Evolutionary conservation across 2,329 filamentous ascomycete species (phyloP), one percentile per base, ranked within the genome.

Genomic region (Cladosporium phlei): DNA sequence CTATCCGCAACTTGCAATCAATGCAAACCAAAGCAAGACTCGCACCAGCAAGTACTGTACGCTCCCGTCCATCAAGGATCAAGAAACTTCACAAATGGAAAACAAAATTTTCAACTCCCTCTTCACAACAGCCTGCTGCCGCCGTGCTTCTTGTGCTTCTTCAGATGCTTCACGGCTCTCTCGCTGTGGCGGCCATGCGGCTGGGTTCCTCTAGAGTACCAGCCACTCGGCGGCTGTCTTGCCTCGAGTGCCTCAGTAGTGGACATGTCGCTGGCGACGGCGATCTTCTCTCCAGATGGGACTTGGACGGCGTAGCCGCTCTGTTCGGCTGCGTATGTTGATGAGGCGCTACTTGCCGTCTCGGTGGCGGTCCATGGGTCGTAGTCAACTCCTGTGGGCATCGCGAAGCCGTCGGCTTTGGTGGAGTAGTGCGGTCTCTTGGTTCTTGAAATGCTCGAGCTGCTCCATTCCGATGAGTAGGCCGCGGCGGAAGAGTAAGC

Each of bases 111-210:
- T 9, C 22, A n/a, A n/a, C 8, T 16, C 16, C 21, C n/a, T n/a
- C 24, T 17, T 28, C 24, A 27, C 20, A n/a, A 28, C 11, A 39
- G 34, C 32, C 43, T 43, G 34, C 40, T 22, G n/a, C 43, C 38
- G 21, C 38, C 49, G 42, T 57, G 56, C 24, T 55, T 55, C 57
- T 54, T 59, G 38, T 60, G 57, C 43, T 46, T 16, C 37, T 48
- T 43, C 52, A 60, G 45, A 49, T 60, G 56, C 30, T 50, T 55
- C 37, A 52, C 51, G 16, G 37, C 38, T 44, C 49, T 45, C 55
- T 39, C 62, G 17, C 19, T 25, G 8, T 25, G n/a, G 6, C 25
- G 25, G 5, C 14, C 9, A n/a, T 38, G 10, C 5, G 14, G 22
- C 17, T 14, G 19, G 17, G 11, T 17, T 21, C 33, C 30, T 32